Base-by-base conservation (phyloP, 2,329 filamentous ascomycete species). In the Alternaria arborescens region DNA sequence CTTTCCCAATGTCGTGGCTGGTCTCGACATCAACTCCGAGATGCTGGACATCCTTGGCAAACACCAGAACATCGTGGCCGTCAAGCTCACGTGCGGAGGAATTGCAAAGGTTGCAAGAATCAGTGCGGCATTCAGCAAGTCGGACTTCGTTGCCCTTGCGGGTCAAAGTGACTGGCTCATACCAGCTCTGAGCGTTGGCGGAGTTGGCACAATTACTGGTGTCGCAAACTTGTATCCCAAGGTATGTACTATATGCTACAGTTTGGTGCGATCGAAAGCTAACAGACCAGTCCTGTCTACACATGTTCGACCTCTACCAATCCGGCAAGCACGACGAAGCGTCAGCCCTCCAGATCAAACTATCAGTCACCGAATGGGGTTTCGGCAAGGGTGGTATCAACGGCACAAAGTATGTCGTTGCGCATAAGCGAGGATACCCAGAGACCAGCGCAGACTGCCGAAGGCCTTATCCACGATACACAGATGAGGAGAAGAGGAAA, bases 211-310 rank as follows among this genome's bases (percentile, higher is more conserved):
- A 65, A 86, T 90, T 51, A 86, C 87, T 0, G 88, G 86, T 3
- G 85, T 89, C 62, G 88, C 83, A 26, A 90, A 90, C 64, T 79
- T 89, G 3, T 88, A 86, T 67, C 87, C 87, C 8, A 83, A 82
- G 70, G 77, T 72, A 73, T 51, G 64, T 43, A 1, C 4, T 50
- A 14, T 43, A 5, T 12, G 22, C 22, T 6, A 44, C 1, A 20
- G 18, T 3, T 22, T 36, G 18, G 14, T n/a, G 42, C 22, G 5
- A 36, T 22, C 11, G 22, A 14, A 46, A n/a, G 34, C 61, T 68
- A 60, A 68, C 40, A 53, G 3, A 3, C 11, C 20, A 73, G 71
- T 67, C 74, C n/a, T 86, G 82, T 69, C 75, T 86, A 50, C 69
- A 75, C 8, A 65, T 74, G 75, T 86, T 80, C 71, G 76, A 85